These are phyloP conservation scores for Fusarium ambrosium DNA, from an alignment of 2,329 filamentous ascomycete species.

Conservation along the genomic window DNA sequence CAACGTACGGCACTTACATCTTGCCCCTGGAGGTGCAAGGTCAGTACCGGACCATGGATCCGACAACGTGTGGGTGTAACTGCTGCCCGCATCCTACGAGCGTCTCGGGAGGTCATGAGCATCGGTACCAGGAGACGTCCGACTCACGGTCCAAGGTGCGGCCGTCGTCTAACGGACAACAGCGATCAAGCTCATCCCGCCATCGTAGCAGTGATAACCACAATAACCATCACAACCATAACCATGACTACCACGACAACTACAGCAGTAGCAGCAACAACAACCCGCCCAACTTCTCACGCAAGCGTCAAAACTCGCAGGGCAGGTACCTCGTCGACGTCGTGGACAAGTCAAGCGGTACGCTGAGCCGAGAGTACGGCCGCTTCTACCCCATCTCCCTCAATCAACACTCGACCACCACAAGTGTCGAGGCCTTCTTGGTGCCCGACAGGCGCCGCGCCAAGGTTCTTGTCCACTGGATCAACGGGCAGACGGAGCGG, in stretches of 20 bases:
- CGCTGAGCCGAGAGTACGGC: constrained; percentile 32
- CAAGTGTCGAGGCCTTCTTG: constrained; percentile 41
- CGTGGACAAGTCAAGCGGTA: constrained; percentile 36
- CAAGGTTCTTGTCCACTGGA: constrained; percentile 49
- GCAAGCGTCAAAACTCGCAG: constrained; percentile 7
- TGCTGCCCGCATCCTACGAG: constrained; percentile 43
- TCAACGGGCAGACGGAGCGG: constrained; percentile 40
- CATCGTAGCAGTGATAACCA: not conserved
- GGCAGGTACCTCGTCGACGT: constrained; percentile 38
- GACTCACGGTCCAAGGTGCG: not conserved
- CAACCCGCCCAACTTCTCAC: not conserved
- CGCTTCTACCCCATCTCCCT: constrained; percentile 39
- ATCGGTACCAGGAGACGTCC: not conserved
- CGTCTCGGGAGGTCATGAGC: constrained; percentile 22
- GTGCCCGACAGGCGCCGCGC: constrained; percentile 38
- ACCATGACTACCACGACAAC: not conserved
- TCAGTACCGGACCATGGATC: constrained; percentile 35
- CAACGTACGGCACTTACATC: constrained; percentile 43
- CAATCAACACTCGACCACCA: constrained; percentile 20
- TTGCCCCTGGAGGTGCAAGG: constrained; percentile 31
- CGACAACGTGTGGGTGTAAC: constrained; percentile 39
- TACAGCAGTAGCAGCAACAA: not conserved
- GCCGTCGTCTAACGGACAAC: not conserved
- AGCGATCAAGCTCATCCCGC: not conserved
- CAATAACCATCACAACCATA: not conserved